Evolutionary conservation across 2,329 filamentous ascomycete species (phyloP).

Genomic region (Aspergillus sp.): DNA sequence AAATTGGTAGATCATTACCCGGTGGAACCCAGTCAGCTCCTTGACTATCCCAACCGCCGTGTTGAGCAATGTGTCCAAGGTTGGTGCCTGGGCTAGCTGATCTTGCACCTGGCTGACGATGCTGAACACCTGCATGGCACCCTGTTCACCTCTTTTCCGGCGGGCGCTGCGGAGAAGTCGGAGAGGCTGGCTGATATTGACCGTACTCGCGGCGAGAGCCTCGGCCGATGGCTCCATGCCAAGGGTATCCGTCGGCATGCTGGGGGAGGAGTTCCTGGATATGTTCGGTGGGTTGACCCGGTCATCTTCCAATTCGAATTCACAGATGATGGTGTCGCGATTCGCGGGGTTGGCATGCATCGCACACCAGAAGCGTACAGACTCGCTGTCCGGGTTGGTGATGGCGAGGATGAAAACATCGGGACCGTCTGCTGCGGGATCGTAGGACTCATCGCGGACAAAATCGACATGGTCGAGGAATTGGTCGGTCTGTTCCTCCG

Average conservation of each 20-base stretch:
- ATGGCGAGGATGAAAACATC: constrained; percentile 82
- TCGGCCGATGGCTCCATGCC: constrained; percentile 69
- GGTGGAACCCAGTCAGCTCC: constrained; percentile 85
- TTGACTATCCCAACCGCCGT: constrained; percentile 83
- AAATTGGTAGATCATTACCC: constrained; percentile 92
- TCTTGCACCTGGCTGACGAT: constrained; percentile 92
- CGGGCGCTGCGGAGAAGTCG: constrained; percentile 72
- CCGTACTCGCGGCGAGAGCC: constrained; percentile 73
- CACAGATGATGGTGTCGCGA: constrained; percentile 74
- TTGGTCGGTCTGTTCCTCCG: constrained; percentile 80
- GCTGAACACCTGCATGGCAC: constrained; percentile 89
- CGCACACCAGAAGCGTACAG: constrained; percentile 79
- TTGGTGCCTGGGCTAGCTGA: constrained; percentile 65
- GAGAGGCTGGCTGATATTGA: constrained; percentile 73
- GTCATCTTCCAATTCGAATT: constrained; percentile 84
- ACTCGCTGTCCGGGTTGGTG: constrained; percentile 54
- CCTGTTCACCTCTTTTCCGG: constrained; percentile 73
- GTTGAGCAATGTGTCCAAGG: constrained; percentile 72
- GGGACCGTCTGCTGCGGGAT: constrained; percentile 72
- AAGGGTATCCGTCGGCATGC: constrained; percentile 57
- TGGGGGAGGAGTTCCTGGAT: constrained; percentile 16
- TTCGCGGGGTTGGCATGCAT: constrained; percentile 72
- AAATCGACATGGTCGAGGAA: constrained; percentile 85
- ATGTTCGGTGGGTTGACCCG: constrained; percentile 51
- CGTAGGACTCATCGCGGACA: constrained; percentile 76